Evolutionary conservation across 352 stramenopile genomes (phyloP), one percentile per base, ranked within the genome.

Genomic region (Globisporangium alternatum): DNA sequence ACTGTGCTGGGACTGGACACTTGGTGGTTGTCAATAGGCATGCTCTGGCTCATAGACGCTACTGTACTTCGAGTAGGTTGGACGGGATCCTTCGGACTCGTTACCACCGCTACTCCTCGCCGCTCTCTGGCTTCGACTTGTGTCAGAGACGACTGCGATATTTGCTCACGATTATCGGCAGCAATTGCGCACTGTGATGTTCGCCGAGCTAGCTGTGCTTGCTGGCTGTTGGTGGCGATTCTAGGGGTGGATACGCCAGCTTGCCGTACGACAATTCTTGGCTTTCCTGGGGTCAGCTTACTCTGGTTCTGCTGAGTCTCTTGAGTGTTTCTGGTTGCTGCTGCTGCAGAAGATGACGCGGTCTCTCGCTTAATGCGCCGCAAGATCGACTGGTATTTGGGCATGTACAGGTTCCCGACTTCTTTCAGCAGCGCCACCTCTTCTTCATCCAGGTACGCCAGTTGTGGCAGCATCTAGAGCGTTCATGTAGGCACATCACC

Each of bases 381-480:
- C 31, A 88, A 47, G 15, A 88, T 63, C 0, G 77, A 81, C 0
- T 80, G 69, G 59, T 91, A 93, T 44, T 80, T 83, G 22, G 84
- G 84, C 82, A 93, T 93, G 19, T 77, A 68, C 13, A 91, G 62
- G 17, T 62, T 77, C 13, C 71, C 77, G 33, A 91, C 71, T 47
- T 91, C 77, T 44, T 71, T 75, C 31, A 93, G 63, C 15, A 93
- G 66, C 13, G 70, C 65, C 0, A 81, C 75, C 49, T 91, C 80
- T 78, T 93, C 84, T 60, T 91, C 84, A 22, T 93, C 84, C 15
- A 93, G 69, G 3, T 83, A 61, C 53, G 74, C 63, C 10, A 92
- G 60, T 19, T 52, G 66, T 8, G 79, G 80, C 8, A 90, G 70
- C 64, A 87, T 75, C 78, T 89, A 70, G 4, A 25, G 62, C 30